Base-by-base conservation (phyloP, 2,329 filamentous ascomycete genomes). In the Lomentospora prolificans region DNA sequence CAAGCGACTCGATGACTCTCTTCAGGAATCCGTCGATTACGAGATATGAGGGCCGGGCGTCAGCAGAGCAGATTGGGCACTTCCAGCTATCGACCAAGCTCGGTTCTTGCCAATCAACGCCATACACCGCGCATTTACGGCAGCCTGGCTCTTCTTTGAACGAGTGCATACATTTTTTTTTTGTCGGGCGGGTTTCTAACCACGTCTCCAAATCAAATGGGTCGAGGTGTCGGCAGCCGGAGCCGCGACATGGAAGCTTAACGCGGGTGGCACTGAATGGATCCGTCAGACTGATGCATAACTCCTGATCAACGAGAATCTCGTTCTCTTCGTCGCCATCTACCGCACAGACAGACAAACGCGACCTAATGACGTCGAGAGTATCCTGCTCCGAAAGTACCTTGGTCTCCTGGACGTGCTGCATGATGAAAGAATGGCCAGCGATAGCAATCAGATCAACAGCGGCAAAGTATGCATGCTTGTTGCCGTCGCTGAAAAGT, bases 131-230 rank as follows among this genome's bases (percentile, higher is more conserved):
- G 50, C 60, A 62, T 7, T 62, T 65, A 9, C 64, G 62, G 61
- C 73, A 77, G 1, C 58, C 57, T 55, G 76, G 76, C 52, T 66
- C 54, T 22, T 61, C 59, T 24, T 60, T 57, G 25, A 19, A 6
- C 5, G 19, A 24, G 53, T 73, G 66, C 52, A 64, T 62, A 61
- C 73, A 76, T 28, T 61, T 62, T 24, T 53, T 66, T 58, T 76
- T 78, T 12, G 71, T 69, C 4, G 75, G 73, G 44, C 89, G 82
- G 4, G 86, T 89, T 12, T 75, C 69, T 7, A 99, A 78, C 73
- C 89, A 97, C 1, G 81, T 91, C 19, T 87, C 79, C 6, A 96
- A 81, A 66, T 97, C 92, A 65, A 97, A 96, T 65, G 90, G 96
- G 65, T 96, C 89, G 33, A 86, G 73, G 65, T 99, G 92, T 24